Percentiles rank a stretch among this genome's conserved stretches.
phyloP scores from a whole-genome alignment of 192 early-diverging fungal species.

The Diversispora eburnea region DNA sequence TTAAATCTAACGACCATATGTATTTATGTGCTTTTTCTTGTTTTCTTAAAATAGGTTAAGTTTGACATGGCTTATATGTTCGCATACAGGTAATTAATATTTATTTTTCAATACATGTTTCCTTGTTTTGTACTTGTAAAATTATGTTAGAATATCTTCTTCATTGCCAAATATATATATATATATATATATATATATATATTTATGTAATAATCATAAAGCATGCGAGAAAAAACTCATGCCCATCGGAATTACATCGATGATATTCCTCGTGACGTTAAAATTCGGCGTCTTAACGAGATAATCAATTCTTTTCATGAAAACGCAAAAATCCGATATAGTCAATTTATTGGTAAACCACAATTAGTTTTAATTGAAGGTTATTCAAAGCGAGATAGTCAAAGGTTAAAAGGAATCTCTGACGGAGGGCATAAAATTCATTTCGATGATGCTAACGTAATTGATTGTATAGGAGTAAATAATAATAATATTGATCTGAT shows the following conservation, averaged over 20 bases:
- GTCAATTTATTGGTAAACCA: slow-evolving; percentile 24
- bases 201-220: slow-evolving; percentile 33
- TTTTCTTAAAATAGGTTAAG: slow-evolving; percentile 38
- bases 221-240: slow-evolving; percentile 71
- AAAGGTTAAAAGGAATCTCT: slow-evolving; percentile 50
- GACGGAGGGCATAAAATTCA: slow-evolving; percentile 71
- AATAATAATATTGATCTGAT: not conserved
- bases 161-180: not conserved
- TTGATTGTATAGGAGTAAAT: not conserved
- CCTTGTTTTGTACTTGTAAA: no score
- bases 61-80: slow-evolving; percentile 80
- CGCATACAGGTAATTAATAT: slow-evolving; percentile 38
- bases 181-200: not conserved
- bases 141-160: no score
- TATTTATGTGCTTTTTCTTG: not conserved
- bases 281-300: slow-evolving; percentile 58
- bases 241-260: slow-evolving; percentile 65
- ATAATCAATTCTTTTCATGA: slow-evolving; percentile 65
- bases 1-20: not conserved
- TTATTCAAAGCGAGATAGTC: slow-evolving; percentile 38
- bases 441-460: slow-evolving; percentile 35
- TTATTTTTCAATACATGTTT: no score
- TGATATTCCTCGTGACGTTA: slow-evolving; percentile 63
- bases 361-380: slow-evolving; percentile 40
- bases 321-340: slow-evolving; percentile 45